Evolutionary conservation across 2,329 filamentous ascomycete species (phyloP), one percentile per base, ranked within the genome.

Genomic region (Tolypocladium ovalisporum): DNA sequence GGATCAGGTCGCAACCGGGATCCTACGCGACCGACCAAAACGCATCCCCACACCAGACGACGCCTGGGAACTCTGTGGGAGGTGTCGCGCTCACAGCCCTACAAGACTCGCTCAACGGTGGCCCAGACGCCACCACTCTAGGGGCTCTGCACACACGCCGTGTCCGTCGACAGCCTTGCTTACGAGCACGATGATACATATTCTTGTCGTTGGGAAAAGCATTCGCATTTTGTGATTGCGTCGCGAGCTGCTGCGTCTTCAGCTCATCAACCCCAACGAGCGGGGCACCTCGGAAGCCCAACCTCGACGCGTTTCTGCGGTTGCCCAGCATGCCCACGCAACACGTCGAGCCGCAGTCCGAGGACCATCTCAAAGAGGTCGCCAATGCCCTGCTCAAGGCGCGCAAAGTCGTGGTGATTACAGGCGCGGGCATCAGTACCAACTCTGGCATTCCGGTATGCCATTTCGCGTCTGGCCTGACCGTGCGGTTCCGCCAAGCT

Each of bases 371-470:
- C n/a, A 84, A 86, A 64, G 73, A 80, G 36, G 82, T 89, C 62
- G 86, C 87, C 64, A 80, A 88, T 65, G 71, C 76, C 4, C 72
- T 89, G 51, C 79, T 80, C 61, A 85, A 84, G 67, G 81, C 86
- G 13, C 81, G 79, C 60, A 89, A 87, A 67, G 78, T 88, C n/a
- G 78, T 89, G 10, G 82, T 89, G 24, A 76, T 89, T 36, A 89
- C 87, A 0, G 86, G 87, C 54, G 86, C 86, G 54, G 86, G 86
- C 55, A 89, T 89, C 66, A 88, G 85, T 67, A 89, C 87, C 54
- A 89, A 88, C 67, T 88, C 85, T 61, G 87, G 87, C 57, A 89
- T 89, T 66, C 86, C 86, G 54, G 86, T 89, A 75, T 60, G 68
- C 55, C 37, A 6, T 22, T 22, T 55, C 39, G 36, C 52, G n/a